Evolutionary conservation across 2,329 filamentous ascomycete genomes (phyloP).

Genomic region (Purpureocillium lavendulum): DNA sequence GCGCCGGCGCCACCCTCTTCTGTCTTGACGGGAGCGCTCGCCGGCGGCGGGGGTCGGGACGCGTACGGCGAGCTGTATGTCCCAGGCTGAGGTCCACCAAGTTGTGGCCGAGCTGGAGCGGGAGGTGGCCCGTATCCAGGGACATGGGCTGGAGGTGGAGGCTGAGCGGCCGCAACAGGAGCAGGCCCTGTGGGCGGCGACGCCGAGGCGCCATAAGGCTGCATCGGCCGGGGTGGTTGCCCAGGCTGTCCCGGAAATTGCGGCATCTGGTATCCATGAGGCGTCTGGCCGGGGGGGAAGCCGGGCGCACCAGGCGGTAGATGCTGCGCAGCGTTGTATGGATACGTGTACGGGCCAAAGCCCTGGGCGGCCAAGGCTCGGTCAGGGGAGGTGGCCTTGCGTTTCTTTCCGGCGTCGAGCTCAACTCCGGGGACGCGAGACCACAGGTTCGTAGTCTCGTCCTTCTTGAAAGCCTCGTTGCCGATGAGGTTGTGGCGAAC

Average conservation of each 20-base stretch:
- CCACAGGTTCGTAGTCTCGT: constrained; percentile 48
- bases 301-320: constrained; percentile 21
- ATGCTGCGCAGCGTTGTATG: constrained; percentile 24
- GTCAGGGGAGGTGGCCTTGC: constrained; percentile 46
- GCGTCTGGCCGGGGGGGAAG: constrained; percentile 24
- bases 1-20: constrained; percentile 16
- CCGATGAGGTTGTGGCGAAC: constrained; percentile 57
- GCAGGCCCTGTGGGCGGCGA: constrained; percentile 16
- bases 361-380: constrained; percentile 30
- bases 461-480: constrained; percentile 52
- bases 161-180: constrained; percentile 16
- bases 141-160: constrained; percentile 24
- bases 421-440: constrained; percentile 49
- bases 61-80: constrained; percentile 29
- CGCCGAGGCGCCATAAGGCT: constrained; percentile 18
- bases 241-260: constrained; percentile 15
- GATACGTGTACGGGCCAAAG: constrained; percentile 26
- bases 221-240: constrained; percentile 16
- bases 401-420: constrained; percentile 53
- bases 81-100: constrained; percentile 20
- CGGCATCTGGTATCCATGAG: constrained; percentile 24
- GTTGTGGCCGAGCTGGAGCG: constrained; percentile 23
- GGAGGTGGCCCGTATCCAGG: constrained; percentile 26
- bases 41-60: constrained; percentile 21
- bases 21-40: constrained; percentile 17